Evolutionary conservation across 352 stramenopile genomes (phyloP).

Genomic region (Aphanomyces cochlioides): DNA sequence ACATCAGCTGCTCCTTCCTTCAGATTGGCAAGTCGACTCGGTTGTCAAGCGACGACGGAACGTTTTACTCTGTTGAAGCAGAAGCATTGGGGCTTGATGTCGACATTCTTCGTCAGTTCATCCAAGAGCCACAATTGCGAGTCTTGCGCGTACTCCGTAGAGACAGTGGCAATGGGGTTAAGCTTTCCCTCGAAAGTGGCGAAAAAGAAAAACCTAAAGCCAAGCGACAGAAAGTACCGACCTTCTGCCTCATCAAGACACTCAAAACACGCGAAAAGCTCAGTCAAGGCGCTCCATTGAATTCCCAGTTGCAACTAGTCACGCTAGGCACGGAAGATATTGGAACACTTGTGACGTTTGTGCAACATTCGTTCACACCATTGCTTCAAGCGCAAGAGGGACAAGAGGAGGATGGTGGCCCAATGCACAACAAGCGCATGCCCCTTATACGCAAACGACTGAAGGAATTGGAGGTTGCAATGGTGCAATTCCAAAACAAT

Average conservation of each 20-base stretch:
- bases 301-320: conserved; percentile 84
- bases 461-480: conserved; percentile 91
- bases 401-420: conserved; percentile 53
- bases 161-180: conserved; percentile 21
- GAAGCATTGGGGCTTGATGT: conserved; percentile 23
- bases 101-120: conserved; percentile 17
- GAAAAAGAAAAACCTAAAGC: conserved; percentile 31
- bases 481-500: conserved; percentile 93
- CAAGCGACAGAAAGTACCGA: conserved; percentile 32
- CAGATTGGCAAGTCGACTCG: conserved; percentile 16
- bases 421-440: conserved; percentile 53
- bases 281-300: conserved; percentile 61
- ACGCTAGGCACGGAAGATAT: conserved; percentile 63
- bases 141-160: conserved; percentile 17
- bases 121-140: conserved; percentile 12
- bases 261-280: conserved; percentile 51
- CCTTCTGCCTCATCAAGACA: conserved; percentile 86
- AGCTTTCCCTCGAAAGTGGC: conserved; percentile 28
- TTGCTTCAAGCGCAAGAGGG: conserved; percentile 81
- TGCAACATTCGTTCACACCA: conserved; percentile 84
- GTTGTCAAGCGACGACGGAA: conserved; percentile 6
- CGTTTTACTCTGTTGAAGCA: conserved; percentile 3
- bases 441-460: conserved; percentile 81
- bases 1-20: conserved; percentile 26
- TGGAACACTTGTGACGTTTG: conserved; percentile 32